Base-by-base conservation (phyloP, 2,329 filamentous ascomycete genomes). In the Penicillium sp. region DNA sequence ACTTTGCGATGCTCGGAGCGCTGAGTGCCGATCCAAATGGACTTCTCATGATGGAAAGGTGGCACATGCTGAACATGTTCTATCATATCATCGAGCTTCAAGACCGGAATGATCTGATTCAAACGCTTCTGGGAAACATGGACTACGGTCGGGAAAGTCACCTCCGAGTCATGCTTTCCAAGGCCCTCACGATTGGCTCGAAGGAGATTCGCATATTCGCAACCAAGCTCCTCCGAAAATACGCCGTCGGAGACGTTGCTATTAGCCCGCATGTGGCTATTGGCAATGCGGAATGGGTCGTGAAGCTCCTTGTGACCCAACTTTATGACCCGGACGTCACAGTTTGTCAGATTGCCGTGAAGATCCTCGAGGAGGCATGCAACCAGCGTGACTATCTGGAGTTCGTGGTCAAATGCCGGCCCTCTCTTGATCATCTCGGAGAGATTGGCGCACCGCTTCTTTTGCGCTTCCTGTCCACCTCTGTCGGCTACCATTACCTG, bases 1-100 rank as follows among this genome's bases (percentile, higher is more conserved):
- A 98, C 69, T 95, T 98, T 68, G 83, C 90, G 12, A 89, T 98
- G 77, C 75, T 98, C 1, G 95, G 93, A 6, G 84, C 89, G 9
- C 73, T 98, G 50, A 97, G 87, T 60, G 86, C 86, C 46, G 89
- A 95, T 62, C 75, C 81, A 0, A 88, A 86, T 60, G 93, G 93
- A 0, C 78, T 97, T 23, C 83, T 87, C 53, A 92, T 98, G 73
- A 81, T 98, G 65, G 92, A 97, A 67, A 80, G 89, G 61, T 97
- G 93, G 92, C 89, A 90, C 61, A 95, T 98, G 79, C 91, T 96
- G 73, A 97, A 97, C 70, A 98, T 98, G 89, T 95, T 97, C 78
- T 98, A 98, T 67, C 93, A 97, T 70, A 95, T 98, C 53, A 81
- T 96, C 50, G 92, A 97, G 64, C 78, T 95, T 39, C 89, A 88